Conservation (phyloP, 768 basidiomycete genomes). For the Pholiota conissans region DNA sequence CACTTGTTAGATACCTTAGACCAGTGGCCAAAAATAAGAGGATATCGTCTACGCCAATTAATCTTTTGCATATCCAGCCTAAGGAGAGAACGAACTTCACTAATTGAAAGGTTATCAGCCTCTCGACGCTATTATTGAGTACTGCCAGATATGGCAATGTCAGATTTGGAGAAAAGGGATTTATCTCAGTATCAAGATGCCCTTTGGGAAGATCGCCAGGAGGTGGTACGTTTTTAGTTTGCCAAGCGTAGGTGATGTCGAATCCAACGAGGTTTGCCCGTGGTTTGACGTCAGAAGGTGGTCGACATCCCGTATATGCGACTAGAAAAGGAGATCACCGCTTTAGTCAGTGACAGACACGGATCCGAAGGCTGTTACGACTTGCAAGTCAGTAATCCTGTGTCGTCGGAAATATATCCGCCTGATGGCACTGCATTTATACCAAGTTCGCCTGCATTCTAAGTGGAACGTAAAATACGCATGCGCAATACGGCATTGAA, state of each 20-base stretch:
- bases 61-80: background rate
- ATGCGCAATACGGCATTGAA: background rate
- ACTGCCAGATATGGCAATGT: conserved; percentile 55
- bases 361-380: background rate
- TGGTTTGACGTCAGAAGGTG: conserved; percentile 21
- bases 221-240: conserved; percentile 10
- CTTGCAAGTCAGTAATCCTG: conserved; percentile 36
- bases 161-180: conserved; percentile 56
- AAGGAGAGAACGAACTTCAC: conserved; percentile 44
- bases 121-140: conserved; percentile 51
- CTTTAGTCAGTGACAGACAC: background rate
- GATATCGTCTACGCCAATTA: conserved; percentile 57
- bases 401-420: conserved; percentile 41
- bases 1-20: conserved; percentile 43
- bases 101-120: conserved; percentile 58
- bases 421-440: conserved; percentile 54
- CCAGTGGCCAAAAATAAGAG: conserved; percentile 74
- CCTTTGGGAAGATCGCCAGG: background rate
- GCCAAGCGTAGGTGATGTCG: conserved; percentile 26
- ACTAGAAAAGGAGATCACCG: conserved; percentile 28
- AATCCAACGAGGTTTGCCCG: conserved; percentile 20
- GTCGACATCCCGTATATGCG: conserved; percentile 37
- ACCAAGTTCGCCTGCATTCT: conserved; percentile 65
- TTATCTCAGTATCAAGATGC: conserved; percentile 12
- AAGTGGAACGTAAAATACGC: conserved; percentile 11